These are phyloP conservation scores for Rhizopus stolonifer DNA, from an alignment of 371 early-diverging fungal species.

Conservation along the genomic window DNA sequence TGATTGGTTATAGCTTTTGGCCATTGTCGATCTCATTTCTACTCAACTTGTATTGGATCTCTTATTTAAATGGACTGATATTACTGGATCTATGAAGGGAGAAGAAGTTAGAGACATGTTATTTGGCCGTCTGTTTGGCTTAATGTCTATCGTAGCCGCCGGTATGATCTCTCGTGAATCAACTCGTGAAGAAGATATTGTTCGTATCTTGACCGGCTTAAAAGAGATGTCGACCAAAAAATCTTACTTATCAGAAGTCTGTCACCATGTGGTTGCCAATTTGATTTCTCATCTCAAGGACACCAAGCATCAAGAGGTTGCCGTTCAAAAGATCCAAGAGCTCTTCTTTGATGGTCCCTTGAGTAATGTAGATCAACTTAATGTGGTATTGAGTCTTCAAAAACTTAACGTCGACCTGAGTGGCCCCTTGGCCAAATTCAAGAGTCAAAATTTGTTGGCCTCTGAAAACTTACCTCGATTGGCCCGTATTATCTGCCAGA, in stretches of 20 bases:
- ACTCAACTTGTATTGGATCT: conserved; percentile 66
- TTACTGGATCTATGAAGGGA: conserved; percentile 53
- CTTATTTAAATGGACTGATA: conserved; percentile 64
- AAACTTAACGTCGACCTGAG: conserved; percentile 46
- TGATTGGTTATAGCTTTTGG: conserved; percentile 30
- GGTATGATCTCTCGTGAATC: conserved; percentile 70
- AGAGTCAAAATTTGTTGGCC: conserved; percentile 52
- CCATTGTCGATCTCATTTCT: conserved; percentile 45
- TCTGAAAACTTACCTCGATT: conserved; percentile 56
- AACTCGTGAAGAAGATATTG: conserved; percentile 67
- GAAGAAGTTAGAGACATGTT: conserved; percentile 88
- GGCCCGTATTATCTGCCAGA: conserved; percentile 55
- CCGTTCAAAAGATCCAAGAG: conserved; percentile 48
- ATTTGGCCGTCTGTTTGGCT: conserved; percentile 90
- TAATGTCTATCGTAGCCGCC: conserved; percentile 78
- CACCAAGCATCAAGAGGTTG: conserved; percentile 30
- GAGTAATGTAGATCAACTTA: conserved; percentile 68
- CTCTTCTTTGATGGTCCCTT: conserved; percentile 60
- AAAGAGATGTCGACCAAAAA: conserved; percentile 67
- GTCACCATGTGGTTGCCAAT: conserved; percentile 69
- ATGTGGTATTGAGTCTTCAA: conserved; percentile 60
- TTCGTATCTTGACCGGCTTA: conserved; percentile 65
- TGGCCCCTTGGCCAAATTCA: conserved; percentile 46
- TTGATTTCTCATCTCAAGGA: conserved; percentile 51
- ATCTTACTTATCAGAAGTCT: conserved; percentile 74